Evolutionary conservation across 2,329 filamentous ascomycete genomes (phyloP).

Genomic region (Tympanopsis confertula): DNA sequence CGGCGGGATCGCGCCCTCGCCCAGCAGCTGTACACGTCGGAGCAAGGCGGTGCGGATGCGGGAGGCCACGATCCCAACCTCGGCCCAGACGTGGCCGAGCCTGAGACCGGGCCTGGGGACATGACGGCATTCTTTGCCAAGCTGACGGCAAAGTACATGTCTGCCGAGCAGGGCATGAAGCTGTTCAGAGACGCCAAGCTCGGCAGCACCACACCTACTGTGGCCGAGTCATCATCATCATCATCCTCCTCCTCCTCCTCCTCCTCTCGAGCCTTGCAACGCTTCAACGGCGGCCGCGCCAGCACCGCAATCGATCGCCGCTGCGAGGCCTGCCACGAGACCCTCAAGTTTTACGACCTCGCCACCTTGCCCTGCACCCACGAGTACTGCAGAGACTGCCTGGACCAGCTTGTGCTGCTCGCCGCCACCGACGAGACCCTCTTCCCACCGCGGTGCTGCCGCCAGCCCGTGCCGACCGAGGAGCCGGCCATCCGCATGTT

Average conservation of each 20-base stretch:
- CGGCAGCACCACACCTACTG: background rate
- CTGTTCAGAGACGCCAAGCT: background rate
- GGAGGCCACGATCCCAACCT: background rate
- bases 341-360: background rate
- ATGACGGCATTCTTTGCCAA: background rate
- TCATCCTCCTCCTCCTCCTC: background rate
- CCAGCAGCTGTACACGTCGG: background rate
- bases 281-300: background rate
- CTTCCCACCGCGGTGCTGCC: constrained; percentile 24
- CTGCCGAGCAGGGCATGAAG: background rate
- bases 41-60: no score
- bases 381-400: constrained; percentile 20
- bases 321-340: background rate
- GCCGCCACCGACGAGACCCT: constrained; percentile 20
- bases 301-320: background rate
- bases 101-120: background rate
- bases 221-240: background rate
- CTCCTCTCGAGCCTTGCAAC: background rate
- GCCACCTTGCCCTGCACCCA: constrained; percentile 16
- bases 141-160: background rate
- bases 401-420: constrained; percentile 16
- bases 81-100: background rate
- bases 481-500: constrained; percentile 3
- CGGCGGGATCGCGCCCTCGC: background rate
- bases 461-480: constrained; percentile 12